Evolutionary conservation across 306 rosid species (phyloP).

Genomic region (Trifolium pratense): DNA sequence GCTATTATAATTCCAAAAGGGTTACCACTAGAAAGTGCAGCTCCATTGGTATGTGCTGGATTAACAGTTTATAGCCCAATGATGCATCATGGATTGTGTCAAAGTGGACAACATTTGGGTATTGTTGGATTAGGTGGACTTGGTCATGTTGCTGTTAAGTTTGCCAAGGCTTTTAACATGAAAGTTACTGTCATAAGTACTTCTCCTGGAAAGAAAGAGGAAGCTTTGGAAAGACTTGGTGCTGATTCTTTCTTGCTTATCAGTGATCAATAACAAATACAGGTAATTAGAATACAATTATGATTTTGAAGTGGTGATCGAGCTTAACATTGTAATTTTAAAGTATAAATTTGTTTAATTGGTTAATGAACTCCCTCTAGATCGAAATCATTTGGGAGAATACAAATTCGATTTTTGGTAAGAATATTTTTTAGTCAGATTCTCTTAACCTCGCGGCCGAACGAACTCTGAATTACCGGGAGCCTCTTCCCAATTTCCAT

Average conservation of each 20-base stretch:
- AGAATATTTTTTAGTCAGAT: too few relatives aligned
- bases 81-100: conserved; percentile 1
- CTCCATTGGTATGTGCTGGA: conserved; percentile 16
- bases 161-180: conserved; percentile 49
- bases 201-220: conserved; percentile 44
- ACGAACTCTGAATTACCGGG: too few relatives aligned
- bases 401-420: too few relatives aligned
- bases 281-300: too few relatives aligned
- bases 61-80: conserved; percentile 19
- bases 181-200: conserved; percentile 51
- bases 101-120: conserved; percentile 21
- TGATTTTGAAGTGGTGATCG: too few relatives aligned
- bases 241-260: conserved; percentile 46
- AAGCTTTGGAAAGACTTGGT: conserved; percentile 47
- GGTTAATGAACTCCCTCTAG: too few relatives aligned
- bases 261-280: conserved; percentile 7
- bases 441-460: too few relatives aligned
- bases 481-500: too few relatives aligned
- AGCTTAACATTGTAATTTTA: too few relatives aligned
- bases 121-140: conserved; percentile 16
- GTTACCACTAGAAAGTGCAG: conserved; percentile 16
- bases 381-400: too few relatives aligned
- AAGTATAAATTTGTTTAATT: too few relatives aligned
- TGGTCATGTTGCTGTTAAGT: conserved; percentile 52
- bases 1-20: conserved; percentile 13